Percentiles rank a stretch among this genome's conserved stretches.
Evolutionary conservation across 2,329 filamentous ascomycete genomes (phyloP).

Genomic region (Exophiala calicioides): DNA sequence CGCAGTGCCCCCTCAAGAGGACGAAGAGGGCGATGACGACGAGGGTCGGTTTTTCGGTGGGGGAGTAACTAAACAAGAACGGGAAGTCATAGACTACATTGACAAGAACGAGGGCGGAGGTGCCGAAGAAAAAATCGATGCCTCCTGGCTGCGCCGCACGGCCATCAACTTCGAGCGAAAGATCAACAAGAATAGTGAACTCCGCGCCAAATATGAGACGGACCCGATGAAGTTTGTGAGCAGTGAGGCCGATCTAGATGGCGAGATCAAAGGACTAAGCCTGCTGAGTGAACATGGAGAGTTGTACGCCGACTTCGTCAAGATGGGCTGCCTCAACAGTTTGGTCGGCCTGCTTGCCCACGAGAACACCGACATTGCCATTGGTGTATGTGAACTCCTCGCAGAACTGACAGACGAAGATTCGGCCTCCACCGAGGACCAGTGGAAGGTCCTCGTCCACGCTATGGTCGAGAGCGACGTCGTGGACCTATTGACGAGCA

Average conservation of each 20-base stretch:
- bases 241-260: constrained; percentile 85
- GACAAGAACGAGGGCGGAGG: constrained; percentile 65
- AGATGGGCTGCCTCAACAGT: constrained; percentile 69
- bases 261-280: constrained; percentile 81
- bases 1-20: constrained; percentile 55
- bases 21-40: constrained; percentile 71
- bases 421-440: constrained; percentile 73
- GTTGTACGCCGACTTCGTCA: constrained; percentile 77
- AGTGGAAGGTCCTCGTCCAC: constrained; percentile 76
- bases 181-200: constrained; percentile 85
- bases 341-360: constrained; percentile 83
- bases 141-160: constrained; percentile 77
- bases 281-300: constrained; percentile 84
- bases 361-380: constrained; percentile 96
- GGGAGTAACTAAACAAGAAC: constrained; percentile 78
- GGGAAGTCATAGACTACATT: constrained; percentile 83
- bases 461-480: constrained; percentile 69
- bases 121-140: constrained; percentile 66
- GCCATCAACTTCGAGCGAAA: constrained; percentile 84
- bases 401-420: constrained; percentile 93
- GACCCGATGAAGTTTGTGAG: constrained; percentile 70
- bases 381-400: constrained; percentile 85
- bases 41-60: constrained; percentile 95
- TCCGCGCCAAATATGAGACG: constrained; percentile 79
- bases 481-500: constrained; percentile 71